Evolutionary conservation across 2,329 filamentous ascomycete genomes (phyloP).

Genomic region (Colletotrichum sp.): DNA sequence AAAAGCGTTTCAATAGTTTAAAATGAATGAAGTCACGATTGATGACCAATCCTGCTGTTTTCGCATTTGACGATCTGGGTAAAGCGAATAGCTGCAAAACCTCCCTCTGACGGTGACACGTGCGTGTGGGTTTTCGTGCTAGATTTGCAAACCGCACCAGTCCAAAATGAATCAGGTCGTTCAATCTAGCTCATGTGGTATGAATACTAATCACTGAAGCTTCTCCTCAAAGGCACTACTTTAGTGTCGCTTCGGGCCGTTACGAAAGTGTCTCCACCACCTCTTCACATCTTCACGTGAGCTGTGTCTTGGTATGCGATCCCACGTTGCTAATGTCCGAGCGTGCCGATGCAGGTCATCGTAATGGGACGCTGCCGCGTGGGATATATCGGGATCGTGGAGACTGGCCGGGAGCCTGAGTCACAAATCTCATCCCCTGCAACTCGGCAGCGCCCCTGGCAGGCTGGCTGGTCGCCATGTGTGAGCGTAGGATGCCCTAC

Average conservation of each 20-base stretch:
- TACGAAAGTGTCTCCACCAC: neutral
- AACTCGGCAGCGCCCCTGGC: neutral
- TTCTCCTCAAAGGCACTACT: neutral
- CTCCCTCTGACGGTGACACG: neutral
- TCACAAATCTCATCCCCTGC: neutral
- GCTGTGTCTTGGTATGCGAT: neutral
- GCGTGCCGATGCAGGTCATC: neutral
- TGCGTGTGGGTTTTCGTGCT: rapidly evolving
- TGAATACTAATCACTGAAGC: neutral
- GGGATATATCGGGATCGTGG: neutral
- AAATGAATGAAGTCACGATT: neutral
- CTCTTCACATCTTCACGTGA: neutral
- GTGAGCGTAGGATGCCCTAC: neutral
- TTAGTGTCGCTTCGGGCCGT: neutral
- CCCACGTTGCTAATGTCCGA: neutral
- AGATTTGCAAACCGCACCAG: neutral
- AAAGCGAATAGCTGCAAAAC: neutral
- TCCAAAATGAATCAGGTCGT: neutral
- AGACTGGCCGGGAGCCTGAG: neutral
- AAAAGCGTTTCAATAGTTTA: neutral
- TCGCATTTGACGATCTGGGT: rapidly evolving
- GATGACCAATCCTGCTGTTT: neutral
- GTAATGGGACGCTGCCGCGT: neutral
- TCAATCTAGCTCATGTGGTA: neutral
- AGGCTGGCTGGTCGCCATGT: neutral